These are phyloP conservation scores for Macrophomina tecta DNA, from an alignment of 2,329 filamentous ascomycete species.

Conservation along the genomic window DNA sequence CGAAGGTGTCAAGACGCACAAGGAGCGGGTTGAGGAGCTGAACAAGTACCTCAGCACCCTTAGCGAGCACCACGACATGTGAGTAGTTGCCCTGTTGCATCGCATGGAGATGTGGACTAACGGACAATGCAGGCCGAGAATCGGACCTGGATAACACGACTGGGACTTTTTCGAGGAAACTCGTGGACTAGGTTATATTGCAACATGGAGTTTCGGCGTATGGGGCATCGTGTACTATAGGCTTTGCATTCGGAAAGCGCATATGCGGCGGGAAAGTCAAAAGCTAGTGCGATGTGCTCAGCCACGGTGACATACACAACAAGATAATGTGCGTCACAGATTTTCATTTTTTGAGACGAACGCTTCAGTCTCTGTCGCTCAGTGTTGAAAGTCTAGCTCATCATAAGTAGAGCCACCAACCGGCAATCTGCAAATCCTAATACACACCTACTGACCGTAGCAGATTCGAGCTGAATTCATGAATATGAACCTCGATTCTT, in stretches of 20 bases:
- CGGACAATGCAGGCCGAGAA: conserved; percentile 53
- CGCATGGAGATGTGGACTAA: conserved; percentile 28
- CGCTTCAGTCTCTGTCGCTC: too few relatives aligned
- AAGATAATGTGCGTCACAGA: too few relatives aligned
- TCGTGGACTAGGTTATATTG: neutral
- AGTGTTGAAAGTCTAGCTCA: too few relatives aligned
- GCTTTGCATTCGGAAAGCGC: neutral
- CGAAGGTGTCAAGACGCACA: conserved; percentile 94
- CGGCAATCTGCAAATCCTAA: too few relatives aligned
- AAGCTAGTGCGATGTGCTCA: too few relatives aligned
- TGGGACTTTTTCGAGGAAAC: neutral
- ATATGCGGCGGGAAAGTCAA: too few relatives aligned
- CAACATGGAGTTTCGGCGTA: conserved; percentile 16
- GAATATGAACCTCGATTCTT: too few relatives aligned
- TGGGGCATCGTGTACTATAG: neutral
- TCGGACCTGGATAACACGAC: conserved; percentile 61
- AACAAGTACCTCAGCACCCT: conserved; percentile 91
- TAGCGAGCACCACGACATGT: conserved; percentile 98
- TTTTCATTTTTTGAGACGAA: too few relatives aligned
- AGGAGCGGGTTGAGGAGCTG: conserved; percentile 92
- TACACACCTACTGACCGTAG: too few relatives aligned
- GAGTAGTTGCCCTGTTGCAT: conserved; percentile 36
- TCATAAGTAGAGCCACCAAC: too few relatives aligned
- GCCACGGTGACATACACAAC: too few relatives aligned
- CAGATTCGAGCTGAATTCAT: too few relatives aligned